Evolutionary conservation across 768 basidiomycete species (phyloP).

Genomic region (Boletus eberwhitei): DNA sequence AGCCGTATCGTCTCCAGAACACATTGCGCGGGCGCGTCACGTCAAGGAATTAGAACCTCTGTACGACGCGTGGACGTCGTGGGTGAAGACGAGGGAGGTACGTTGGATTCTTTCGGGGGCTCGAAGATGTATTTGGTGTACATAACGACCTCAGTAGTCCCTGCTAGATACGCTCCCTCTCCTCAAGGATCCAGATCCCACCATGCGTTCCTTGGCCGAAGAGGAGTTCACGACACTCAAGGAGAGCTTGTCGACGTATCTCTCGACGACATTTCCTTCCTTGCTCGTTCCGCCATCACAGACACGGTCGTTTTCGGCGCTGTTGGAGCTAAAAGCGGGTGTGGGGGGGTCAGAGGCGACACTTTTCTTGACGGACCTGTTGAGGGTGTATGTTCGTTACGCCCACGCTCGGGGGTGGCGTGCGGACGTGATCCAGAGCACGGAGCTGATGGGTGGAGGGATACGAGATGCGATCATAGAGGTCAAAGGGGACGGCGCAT

Average conservation of each 20-base stretch:
- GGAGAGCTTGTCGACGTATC: slow-evolving; percentile 18
- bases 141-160: slow-evolving; percentile 47
- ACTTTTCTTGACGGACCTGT: slow-evolving; percentile 65
- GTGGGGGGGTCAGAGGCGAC: not conserved
- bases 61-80: slow-evolving; percentile 64
- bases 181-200: slow-evolving; percentile 56
- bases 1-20: slow-evolving; percentile 49
- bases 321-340: slow-evolving; percentile 81
- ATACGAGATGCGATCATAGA: slow-evolving; percentile 78
- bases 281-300: slow-evolving; percentile 62
- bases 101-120: slow-evolving; percentile 12
- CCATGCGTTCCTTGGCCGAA: not conserved
- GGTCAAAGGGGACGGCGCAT: slow-evolving; percentile 72
- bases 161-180: slow-evolving; percentile 60
- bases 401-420: slow-evolving; percentile 60
- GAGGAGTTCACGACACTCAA: slow-evolving; percentile 50
- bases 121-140: slow-evolving; percentile 1
- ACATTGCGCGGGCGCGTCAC: slow-evolving; percentile 56
- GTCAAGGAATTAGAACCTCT: slow-evolving; percentile 70
- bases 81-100: slow-evolving; percentile 57
- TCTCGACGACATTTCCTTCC: slow-evolving; percentile 53
- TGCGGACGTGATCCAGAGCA: slow-evolving; percentile 54
- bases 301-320: slow-evolving; percentile 65
- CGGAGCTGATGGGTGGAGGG: slow-evolving; percentile 59
- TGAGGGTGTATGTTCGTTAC: slow-evolving; percentile 49